Conservation (phyloP, 2,329 filamentous ascomycete species). For the Claviceps spartinae region DNA sequence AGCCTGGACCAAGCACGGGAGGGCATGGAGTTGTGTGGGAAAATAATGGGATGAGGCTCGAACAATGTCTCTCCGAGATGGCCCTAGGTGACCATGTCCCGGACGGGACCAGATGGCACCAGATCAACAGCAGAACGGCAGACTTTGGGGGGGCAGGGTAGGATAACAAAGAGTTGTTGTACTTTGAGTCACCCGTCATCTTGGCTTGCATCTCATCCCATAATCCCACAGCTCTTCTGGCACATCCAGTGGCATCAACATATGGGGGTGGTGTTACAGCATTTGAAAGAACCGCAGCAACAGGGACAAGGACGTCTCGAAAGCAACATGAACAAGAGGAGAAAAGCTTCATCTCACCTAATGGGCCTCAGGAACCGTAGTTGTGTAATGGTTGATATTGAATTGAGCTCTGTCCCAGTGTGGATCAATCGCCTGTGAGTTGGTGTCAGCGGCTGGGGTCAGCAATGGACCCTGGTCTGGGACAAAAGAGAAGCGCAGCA, state of each 20-base stretch:
- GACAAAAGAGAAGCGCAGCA: not conserved
- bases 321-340: not conserved
- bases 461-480: constrained; percentile 5
- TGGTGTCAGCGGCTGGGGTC: constrained; percentile 4
- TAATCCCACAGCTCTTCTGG: not conserved
- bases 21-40: not conserved
- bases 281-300: not conserved
- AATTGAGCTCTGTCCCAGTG: constrained; percentile 1
- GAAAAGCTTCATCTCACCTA: not conserved
- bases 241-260: not conserved
- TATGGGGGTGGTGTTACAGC: not conserved
- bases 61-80: not conserved
- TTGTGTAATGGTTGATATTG: not conserved
- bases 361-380: not conserved
- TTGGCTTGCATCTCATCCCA: not conserved
- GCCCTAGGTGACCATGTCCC: not conserved
- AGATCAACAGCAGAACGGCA: not conserved
- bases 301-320: not conserved
- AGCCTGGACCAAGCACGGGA: not conserved
- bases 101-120: not conserved
- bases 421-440: constrained; percentile 2
- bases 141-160: not conserved
- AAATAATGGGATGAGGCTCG: not conserved
- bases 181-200: not conserved
- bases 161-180: not conserved